Conservation (phyloP, 2,329 filamentous ascomycete species). For the Orbilia blumenaviensis region DNA sequence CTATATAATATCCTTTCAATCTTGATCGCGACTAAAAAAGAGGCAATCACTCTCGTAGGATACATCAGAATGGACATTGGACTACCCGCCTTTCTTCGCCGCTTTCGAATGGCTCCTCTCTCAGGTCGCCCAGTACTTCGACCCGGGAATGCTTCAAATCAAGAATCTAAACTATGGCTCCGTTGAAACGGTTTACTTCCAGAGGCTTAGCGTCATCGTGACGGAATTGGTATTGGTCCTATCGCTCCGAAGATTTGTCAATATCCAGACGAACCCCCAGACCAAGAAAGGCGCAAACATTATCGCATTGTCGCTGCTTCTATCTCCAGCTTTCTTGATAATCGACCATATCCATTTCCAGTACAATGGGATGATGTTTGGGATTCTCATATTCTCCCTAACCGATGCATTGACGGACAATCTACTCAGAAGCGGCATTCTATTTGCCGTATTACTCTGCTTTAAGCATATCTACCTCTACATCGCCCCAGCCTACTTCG, state of each 20-base stretch:
- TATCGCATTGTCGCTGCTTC: slow-evolving; percentile 84
- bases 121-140: slow-evolving; percentile 77
- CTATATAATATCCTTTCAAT: too few relatives aligned
- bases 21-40: not conserved
- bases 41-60: slow-evolving; percentile 65
- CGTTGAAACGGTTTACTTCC: slow-evolving; percentile 94
- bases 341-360: slow-evolving; percentile 99
- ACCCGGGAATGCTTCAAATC: slow-evolving; percentile 82
- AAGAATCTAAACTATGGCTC: slow-evolving; percentile 85
- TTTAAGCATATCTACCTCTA: slow-evolving; percentile 99
- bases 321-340: slow-evolving; percentile 91
- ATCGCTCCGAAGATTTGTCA: slow-evolving; percentile 76
- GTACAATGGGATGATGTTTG: slow-evolving; percentile 98
- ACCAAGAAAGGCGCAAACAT: slow-evolving; percentile 73
- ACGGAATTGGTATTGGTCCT: slow-evolving; percentile 86
- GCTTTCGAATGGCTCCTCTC: slow-evolving; percentile 95
- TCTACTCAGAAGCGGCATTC: slow-evolving; percentile 77
- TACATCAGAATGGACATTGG: slow-evolving; percentile 98
- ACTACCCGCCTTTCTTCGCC: slow-evolving; percentile 98
- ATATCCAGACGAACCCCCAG: slow-evolving; percentile 21
- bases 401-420: slow-evolving; percentile 80
- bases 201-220: slow-evolving; percentile 83
- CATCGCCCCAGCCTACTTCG: slow-evolving; percentile 92
- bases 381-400: slow-evolving; percentile 84
- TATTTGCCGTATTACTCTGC: slow-evolving; percentile 86